Percentiles rank a stretch among this genome's conserved stretches.
Conservation (phyloP, 148 eudicot genomes). For the Chenopodium suecicum region DNA sequence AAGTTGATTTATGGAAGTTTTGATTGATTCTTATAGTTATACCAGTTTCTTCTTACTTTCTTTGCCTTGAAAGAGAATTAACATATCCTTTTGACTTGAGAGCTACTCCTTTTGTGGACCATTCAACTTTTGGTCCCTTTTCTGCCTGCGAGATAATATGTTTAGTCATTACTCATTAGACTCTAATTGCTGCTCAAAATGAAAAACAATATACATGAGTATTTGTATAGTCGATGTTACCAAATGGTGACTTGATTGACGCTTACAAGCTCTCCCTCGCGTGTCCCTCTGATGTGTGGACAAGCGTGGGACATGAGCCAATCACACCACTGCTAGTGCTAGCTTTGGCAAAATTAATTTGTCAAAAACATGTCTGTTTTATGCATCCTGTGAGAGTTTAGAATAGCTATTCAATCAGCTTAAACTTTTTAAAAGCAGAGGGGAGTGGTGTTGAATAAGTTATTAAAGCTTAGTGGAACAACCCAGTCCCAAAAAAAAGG, state of each 20-base stretch:
- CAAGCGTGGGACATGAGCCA: neutral
- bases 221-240: neutral
- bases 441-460: too few species aligned
- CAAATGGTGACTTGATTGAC: neutral
- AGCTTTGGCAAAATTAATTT: neutral
- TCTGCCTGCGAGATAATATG: neutral
- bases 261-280: neutral
- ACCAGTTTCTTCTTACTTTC: neutral
- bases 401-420: neutral
- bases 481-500: too few species aligned
- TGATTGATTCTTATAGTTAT: slow-evolving; percentile 12
- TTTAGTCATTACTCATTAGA: neutral
- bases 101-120: neutral
- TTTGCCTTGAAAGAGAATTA: slow-evolving; percentile 10
- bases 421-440: too few species aligned
- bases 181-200: neutral
- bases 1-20: slow-evolving; percentile 21
- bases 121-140: neutral
- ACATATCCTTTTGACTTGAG: neutral
- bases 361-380: neutral
- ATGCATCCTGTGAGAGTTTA: neutral
- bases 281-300: neutral
- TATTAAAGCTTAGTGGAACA: too few species aligned
- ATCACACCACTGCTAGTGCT: neutral
- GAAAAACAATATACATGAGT: neutral